Percentiles rank a stretch among this genome's conserved stretches.
These are phyloP conservation scores for Pichia eremophila DNA, from an alignment of 805 yeast species.

Conservation along the genomic window DNA sequence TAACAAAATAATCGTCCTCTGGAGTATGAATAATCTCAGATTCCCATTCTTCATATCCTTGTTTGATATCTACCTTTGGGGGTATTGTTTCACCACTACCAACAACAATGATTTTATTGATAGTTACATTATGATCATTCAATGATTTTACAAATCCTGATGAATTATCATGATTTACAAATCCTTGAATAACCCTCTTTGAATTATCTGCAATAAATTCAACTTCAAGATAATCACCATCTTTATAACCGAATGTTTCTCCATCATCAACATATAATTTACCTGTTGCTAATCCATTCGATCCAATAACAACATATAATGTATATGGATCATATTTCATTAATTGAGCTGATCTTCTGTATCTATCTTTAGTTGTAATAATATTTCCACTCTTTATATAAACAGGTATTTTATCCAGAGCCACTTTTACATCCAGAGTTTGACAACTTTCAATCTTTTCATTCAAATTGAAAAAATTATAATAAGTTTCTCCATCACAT, in stretches of 20 bases:
- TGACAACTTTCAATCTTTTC: conserved; percentile 24
- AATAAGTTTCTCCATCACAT: conserved; percentile 40
- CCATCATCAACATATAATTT: conserved; percentile 79
- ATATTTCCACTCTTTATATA: conserved; percentile 74
- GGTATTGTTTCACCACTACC: conserved; percentile 19
- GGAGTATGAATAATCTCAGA: conserved; percentile 17
- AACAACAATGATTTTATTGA: conserved; percentile 50
- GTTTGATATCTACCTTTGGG: conserved; percentile 17
- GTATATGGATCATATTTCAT: conserved; percentile 80
- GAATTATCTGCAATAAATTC: conserved; percentile 30
- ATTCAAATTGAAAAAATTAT: conserved; percentile 32
- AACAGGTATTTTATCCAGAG: conserved; percentile 59
- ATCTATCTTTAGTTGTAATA: conserved; percentile 55
- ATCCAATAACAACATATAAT: conserved; percentile 48
- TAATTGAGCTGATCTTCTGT: conserved; percentile 69
- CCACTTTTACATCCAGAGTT: conserved; percentile 37
- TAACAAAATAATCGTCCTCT: conserved; percentile 13
- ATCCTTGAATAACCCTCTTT: conserved; percentile 25
- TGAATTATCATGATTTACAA: conserved; percentile 13
- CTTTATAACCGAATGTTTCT: conserved; percentile 47
- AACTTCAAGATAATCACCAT: conserved; percentile 41
- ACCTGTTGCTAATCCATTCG: conserved; percentile 36
- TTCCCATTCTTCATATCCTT: conserved; percentile 30
- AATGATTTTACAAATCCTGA: conserved; percentile 19
- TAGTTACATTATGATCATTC: conserved; percentile 24